Base-by-base conservation (phyloP, 2,329 filamentous ascomycete species). In the Clarireedia paspali region DNA sequence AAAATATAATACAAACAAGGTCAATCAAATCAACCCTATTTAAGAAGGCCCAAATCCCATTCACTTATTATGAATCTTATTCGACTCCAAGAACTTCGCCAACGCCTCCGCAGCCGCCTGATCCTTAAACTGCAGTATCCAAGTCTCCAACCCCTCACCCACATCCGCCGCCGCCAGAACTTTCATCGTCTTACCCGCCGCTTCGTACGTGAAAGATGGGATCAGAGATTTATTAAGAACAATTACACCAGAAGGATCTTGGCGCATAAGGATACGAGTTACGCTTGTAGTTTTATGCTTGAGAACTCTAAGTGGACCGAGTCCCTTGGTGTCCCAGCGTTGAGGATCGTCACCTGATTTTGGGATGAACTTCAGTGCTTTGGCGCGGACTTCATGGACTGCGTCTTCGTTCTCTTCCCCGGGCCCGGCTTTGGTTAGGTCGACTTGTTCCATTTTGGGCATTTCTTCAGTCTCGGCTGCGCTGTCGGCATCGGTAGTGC, bases 191-290 rank as follows among this genome's bases (percentile, higher is more conserved):
- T 85, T 87, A 47, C 68, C 75, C 27, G 78, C 76, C 6, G 77
- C 73, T 64, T 80, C 80, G 73, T 91, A 91, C 5, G 75, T 75
- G 52, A 84, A 71, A n/a, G 77, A 74, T 2, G 81, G 73, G 36
- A 89, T 71, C 49, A 91, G 70, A 20, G 76, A 71, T 63, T 85
- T 81, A 72, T 95, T 95, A 65, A 95, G 73, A 3, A 87, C 79
- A 47, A 92, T 75, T 40, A 86, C 81, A 15, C 89, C 89, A 60
- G 84, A 80, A 0, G 88, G 88, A 61, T 91, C 87, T n/a, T 82
- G 82, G 50, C 89, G 83, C 59, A 91, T 73, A 20, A 95, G 72
- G 47, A 94, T 73, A 42, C 89, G 82, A 4, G 84, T 79, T 27
- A 79, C 77, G 20, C 80, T 82, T 0, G 83, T 88, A 15, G 78